A percentile compares a stretch with the other conserved stretches of the same genome.
Evolutionary conservation across 2,329 filamentous ascomycete genomes (phyloP).

Genomic region (Polytolypa hystricis): DNA sequence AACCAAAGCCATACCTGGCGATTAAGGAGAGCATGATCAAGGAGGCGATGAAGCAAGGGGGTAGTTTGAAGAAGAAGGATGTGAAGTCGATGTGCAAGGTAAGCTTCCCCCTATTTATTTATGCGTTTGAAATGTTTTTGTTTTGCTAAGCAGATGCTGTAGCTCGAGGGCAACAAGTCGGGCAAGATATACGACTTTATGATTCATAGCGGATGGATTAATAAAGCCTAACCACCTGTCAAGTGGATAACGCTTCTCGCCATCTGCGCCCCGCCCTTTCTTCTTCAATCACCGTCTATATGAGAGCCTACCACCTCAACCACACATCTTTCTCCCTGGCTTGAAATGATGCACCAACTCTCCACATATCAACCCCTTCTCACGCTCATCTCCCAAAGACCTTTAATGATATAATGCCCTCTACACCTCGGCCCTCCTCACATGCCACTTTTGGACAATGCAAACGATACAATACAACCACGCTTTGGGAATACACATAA

Average conservation of each 20-base stretch:
- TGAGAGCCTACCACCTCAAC: too few relatives aligned
- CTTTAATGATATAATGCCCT: too few relatives aligned
- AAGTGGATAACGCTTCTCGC: neutral
- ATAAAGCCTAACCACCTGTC: conserved; percentile 51
- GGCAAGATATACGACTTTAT: conserved; percentile 89
- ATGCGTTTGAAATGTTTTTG: neutral
- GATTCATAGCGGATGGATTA: conserved; percentile 84
- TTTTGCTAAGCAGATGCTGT: conserved; percentile 10
- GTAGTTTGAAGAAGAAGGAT: conserved; percentile 84
- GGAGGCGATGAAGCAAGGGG: conserved; percentile 81
- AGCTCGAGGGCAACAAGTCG: conserved; percentile 74
- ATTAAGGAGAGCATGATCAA: conserved; percentile 90
- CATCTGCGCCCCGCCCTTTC: too few relatives aligned
- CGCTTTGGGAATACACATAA: too few relatives aligned
- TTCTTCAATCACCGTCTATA: too few relatives aligned
- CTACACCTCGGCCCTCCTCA: too few relatives aligned
- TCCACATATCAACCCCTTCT: too few relatives aligned
- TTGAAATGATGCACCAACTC: too few relatives aligned
- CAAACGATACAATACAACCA: too few relatives aligned
- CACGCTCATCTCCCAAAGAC: too few relatives aligned
- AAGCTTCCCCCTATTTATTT: conserved; percentile 9
- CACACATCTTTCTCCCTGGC: too few relatives aligned
- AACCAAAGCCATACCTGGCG: conserved; percentile 88
- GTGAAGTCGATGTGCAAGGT: conserved; percentile 70
- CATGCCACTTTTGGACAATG: too few relatives aligned